Base-by-base conservation (phyloP, 139 green algal genomes). In the Auxenochlorella protothecoides region DNA sequence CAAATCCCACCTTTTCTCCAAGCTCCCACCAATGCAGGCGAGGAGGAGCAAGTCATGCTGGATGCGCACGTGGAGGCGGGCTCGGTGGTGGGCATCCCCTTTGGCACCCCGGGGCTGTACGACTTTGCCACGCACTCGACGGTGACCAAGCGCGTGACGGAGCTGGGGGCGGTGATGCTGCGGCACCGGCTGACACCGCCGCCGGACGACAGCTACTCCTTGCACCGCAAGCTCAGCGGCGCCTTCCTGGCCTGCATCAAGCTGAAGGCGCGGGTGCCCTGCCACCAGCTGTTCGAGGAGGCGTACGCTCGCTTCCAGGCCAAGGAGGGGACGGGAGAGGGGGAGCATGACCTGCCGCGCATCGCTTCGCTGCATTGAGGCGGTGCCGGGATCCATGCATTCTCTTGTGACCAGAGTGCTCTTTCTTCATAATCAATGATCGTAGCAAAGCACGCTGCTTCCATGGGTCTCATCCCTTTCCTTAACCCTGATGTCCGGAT, bases 211-310 rank as follows among this genome's bases (percentile, higher is more conserved):
- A 85, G 85, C 9, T 98, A 98, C 88, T 92, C 83, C 5, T 81
- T 98, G 63, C 94, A 98, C 78, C 82, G 94, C 60, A 96, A 96
- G 82, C 88, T 98, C 3, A 92, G 81, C 55, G 93, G 93, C 11
- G 88, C 90, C 0, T 97, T 97, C 80, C 77, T 98, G 65, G 91
- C 90, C 14, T 97, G 92, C 82, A 97, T 98, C 78, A 97, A 97
- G 89, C 83, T 98, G 10, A 80, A 84, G 53, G 83, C 88, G 5
- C 70, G 74, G 13, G 85, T 90, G 53, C 88, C 85, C 4, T 90
- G 84, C 75, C 73, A 79, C 5, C 66, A 84, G 55, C 66, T 91
- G 63, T 90, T 91, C 52, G 61, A 73, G 16, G n/a, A 63, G 53
- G 67, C 67, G 10, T 74, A 69, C 60, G 53, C 57, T 0, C 27